phyloP scores from a whole-genome alignment of 352 stramenopile genomes.

The Globisporangium mamillatum region DNA sequence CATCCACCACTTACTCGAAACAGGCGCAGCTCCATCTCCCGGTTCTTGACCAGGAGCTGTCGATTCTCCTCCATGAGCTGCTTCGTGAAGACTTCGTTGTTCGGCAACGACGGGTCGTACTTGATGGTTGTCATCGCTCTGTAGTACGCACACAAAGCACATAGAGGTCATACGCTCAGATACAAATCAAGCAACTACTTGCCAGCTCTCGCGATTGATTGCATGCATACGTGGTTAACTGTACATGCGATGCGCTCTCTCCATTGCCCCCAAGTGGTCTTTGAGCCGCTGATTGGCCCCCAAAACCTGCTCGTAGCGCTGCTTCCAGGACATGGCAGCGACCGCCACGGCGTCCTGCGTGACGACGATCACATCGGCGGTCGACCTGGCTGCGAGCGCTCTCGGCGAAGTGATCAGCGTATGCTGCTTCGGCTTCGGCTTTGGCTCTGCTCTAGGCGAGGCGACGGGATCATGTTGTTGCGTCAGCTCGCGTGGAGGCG shows the following conservation, averaged over 20 bases:
- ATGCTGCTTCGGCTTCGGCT: background rate
- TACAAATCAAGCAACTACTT: background rate
- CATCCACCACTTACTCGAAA: slow-evolving; percentile 28
- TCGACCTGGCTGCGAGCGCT: slow-evolving; percentile 10
- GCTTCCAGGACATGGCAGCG: slow-evolving; percentile 30
- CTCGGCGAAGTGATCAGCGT: slow-evolving; percentile 5
- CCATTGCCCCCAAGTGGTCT: slow-evolving; percentile 25
- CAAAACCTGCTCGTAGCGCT: slow-evolving; percentile 38
- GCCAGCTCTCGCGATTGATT: slow-evolving; percentile 5
- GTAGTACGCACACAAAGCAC: background rate
- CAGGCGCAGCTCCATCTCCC: slow-evolving; percentile 38
- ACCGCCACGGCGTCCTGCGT: slow-evolving; percentile 29
- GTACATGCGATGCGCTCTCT: slow-evolving; percentile 38
- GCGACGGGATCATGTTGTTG: background rate
- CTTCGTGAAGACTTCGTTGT: slow-evolving; percentile 64
- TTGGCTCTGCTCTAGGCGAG: background rate
- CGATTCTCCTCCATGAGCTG: slow-evolving; percentile 66
- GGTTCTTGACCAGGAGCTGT: slow-evolving; percentile 30
- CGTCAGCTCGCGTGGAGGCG: background rate
- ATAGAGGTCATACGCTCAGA: background rate
- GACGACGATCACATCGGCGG: slow-evolving; percentile 30
- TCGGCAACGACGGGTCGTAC: slow-evolving; percentile 50
- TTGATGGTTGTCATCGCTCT: slow-evolving; percentile 52
- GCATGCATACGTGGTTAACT: background rate
- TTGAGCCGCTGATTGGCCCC: slow-evolving; percentile 35